Base-by-base conservation (phyloP, 768 basidiomycete species). In the Mycena chlorophos region DNA sequence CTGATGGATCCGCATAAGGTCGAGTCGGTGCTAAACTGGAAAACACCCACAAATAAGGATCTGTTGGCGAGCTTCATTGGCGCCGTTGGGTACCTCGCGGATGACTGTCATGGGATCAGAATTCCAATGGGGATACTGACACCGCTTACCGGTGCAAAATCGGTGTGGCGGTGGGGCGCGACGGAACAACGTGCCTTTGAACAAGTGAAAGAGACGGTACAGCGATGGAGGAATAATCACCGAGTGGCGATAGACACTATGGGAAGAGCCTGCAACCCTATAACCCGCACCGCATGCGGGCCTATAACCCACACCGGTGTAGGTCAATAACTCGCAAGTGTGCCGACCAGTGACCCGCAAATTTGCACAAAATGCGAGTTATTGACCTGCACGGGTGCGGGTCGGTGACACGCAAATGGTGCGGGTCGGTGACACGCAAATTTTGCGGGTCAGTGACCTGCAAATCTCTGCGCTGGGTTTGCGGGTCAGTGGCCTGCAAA, bases 1-100 rank as follows among this genome's bases (percentile, higher is more conserved):
- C 42, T 22, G 0, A 76, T 77, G 73, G 72, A 78, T 27, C 74
- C 73, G 0, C 58, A 67, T 17, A 78, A 78, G 38, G 73, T 78
- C 0, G 68, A 77, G 49, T 46, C 58, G 0, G 65, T 76, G 0
- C 0, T 66, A 1, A 66, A 67, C 3, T 69, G 67, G 68, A 67
- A 68, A 30, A 57, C 55, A 0, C 69, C 68, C 0, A 67, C 60
- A 0, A 69, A 60, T 28, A 62, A 65, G 10, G 69, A 69, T 37
- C 52, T 71, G 4, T 48, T 75, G 17, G 51, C 51, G 3, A 66
- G 68, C 1, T 75, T 77, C 58, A 52, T 74, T 0, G 75, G 75
- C 0, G 57, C 70, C 2, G 75, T 73, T 2, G 70, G 72, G 0
- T 76, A 68, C 52, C 58, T 73, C 0, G 71, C 71, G 1, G 62